Evolutionary conservation across 192 early-diverging fungal genomes (phyloP), one percentile per base, ranked within the genome.

Genomic region (Backusella macrospora): DNA sequence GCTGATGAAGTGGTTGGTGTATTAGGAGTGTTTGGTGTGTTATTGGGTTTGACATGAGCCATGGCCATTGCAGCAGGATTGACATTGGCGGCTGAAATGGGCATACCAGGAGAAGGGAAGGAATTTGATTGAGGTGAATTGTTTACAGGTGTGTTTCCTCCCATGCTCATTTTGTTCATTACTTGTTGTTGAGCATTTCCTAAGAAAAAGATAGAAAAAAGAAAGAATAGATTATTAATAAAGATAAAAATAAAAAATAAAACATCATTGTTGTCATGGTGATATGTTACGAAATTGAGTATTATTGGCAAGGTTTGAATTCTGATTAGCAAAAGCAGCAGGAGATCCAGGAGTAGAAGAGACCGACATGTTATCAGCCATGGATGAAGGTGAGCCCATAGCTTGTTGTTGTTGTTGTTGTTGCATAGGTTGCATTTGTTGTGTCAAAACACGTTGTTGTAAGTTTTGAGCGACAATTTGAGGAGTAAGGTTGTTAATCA

Each of bases 321-420:
- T 39, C 52, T 59, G 52, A 37, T 39, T 47, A 18, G n/a, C 69
- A 71, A 74, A 74, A 18, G 70, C 34, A 48, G 75, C 75, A 65
- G 75, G 75, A 18, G 75, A 76, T 13, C 75, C 75, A 55, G 75
- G 75, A n/a, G 71, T 59, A 69, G 67, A 69, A 6, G 67, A 46
- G 23, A 69, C 45, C 10, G 49, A 59, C 70, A 71, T 71, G 6
- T 40, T 40, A 18, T 59, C 49, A 44, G 45, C 43, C 67, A 69
- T 69, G 23, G 49, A 62, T 26, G 42, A 43, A 6, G 62, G 49
- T 16, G 71, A 64, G 2, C 29, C 29, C 29, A 34, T 46, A 26
- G 55, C 46, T 9, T 18, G 37, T 38, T 72, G 65, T 5, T 43
- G 65, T 5, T 43, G 65, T 64, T 67, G 62, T n/a, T 73, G 62